A percentile compares a stretch with the other conserved stretches of the same genome.
Evolutionary conservation across 345 rosid species (phyloP).

Genomic region (Hibiscus trionum): DNA sequence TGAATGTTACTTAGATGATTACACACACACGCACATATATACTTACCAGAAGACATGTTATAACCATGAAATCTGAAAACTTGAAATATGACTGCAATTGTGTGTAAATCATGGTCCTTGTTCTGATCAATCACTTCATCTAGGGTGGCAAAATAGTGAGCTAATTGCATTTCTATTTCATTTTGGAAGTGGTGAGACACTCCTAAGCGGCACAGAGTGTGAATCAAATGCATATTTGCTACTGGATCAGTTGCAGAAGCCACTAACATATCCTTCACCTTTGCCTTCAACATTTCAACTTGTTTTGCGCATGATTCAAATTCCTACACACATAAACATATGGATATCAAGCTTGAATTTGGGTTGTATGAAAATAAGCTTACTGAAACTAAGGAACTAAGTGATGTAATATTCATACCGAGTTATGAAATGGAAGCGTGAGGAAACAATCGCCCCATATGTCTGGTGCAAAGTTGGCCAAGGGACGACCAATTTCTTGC

Average conservation of each 20-base stretch:
- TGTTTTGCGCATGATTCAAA: not conserved
- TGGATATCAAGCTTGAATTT: not conserved
- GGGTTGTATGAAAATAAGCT: too few relatives aligned
- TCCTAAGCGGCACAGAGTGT: constrained; percentile 11
- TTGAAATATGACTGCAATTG: not conserved
- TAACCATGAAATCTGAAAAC: constrained; percentile 1
- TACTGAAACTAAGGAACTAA: too few relatives aligned
- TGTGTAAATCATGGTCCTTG: not conserved
- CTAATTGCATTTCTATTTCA: constrained; percentile 7
- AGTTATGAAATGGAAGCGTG: not conserved
- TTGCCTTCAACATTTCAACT: not conserved
- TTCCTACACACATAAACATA: not conserved
- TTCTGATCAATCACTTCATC: not conserved
- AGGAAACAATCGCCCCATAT: not conserved
- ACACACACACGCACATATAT: too few relatives aligned
- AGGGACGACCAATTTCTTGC: not conserved
- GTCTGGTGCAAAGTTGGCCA: not conserved
- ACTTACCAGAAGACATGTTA: too few relatives aligned
- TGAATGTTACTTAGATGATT: too few relatives aligned
- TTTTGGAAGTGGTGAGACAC: constrained; percentile 11
- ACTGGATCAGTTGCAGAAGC: not conserved
- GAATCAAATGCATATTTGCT: not conserved
- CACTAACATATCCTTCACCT: not conserved
- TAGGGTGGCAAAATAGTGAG: not conserved
- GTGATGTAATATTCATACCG: not conserved